Conservation (phyloP, 2,329 filamentous ascomycete species). For the Balansia obtecta region DNA sequence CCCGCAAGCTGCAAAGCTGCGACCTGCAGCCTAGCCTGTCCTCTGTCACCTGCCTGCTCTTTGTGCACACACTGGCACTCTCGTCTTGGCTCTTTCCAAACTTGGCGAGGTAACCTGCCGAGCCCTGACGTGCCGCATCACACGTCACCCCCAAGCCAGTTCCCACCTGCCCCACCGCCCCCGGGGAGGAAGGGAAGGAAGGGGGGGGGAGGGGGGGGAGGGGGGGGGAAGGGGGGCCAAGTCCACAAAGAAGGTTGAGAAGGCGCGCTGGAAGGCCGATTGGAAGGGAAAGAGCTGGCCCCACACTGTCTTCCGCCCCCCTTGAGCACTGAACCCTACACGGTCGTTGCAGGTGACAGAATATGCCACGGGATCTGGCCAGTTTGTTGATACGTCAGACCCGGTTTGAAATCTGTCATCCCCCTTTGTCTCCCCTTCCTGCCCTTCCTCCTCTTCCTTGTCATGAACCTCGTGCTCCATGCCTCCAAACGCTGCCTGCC, state of each 20-base stretch:
- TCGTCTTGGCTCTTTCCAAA: neutral
- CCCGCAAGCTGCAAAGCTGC: neutral
- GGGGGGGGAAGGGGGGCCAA: too few species aligned
- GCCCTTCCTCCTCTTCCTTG: too few species aligned
- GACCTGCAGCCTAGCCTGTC: neutral
- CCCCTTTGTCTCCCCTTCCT: too few species aligned
- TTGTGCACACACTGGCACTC: neutral
- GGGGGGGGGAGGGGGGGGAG: too few species aligned
- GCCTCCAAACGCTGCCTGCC: too few species aligned
- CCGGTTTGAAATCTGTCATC: too few species aligned
- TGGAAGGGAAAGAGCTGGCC: neutral
- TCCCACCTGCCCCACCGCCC: neutral
- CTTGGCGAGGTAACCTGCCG: constrained; percentile 1
- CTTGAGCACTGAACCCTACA: neutral
- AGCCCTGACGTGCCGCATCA: constrained; percentile 1
- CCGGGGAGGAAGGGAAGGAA: too few species aligned
- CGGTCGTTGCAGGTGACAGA: too few species aligned
- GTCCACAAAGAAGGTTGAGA: neutral
- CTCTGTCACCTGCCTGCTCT: neutral
- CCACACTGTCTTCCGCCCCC: neutral
- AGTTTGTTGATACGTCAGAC: too few species aligned
- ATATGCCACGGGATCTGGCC: too few species aligned
- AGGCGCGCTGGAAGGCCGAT: neutral
- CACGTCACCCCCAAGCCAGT: neutral
- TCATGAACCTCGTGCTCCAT: too few species aligned